A percentile compares a stretch with the other conserved stretches of the same genome.
These are phyloP conservation scores for Draba incana DNA, from an alignment of 345 rosid species.

Conservation along the genomic window DNA sequence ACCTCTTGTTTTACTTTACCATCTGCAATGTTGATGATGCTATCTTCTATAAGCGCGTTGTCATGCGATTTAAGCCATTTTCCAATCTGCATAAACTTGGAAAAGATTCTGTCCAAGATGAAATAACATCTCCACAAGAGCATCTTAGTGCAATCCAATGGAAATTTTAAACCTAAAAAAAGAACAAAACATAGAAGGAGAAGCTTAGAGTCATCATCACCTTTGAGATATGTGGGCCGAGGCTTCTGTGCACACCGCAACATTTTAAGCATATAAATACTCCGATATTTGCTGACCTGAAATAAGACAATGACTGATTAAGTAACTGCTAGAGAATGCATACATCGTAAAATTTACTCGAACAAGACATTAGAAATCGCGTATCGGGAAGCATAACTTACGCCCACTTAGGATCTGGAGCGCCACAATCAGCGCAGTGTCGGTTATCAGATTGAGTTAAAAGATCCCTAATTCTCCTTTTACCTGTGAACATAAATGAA, in stretches of 20 bases:
- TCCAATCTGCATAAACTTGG: conserved; percentile 75
- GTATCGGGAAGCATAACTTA: no score
- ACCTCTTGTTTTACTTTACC: conserved; percentile 90
- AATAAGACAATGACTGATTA: conserved; percentile 27
- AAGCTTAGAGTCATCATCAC: conserved; percentile 52
- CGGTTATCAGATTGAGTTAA: no score
- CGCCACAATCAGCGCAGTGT: no score
- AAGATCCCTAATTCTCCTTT: no score
- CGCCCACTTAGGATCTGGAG: no score
- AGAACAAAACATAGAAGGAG: background rate
- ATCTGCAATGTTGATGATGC: conserved; percentile 79
- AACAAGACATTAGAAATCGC: no score
- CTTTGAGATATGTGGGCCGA: conserved; percentile 95
- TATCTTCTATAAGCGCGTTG: conserved; percentile 87
- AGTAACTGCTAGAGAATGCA: no score
- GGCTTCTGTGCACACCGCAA: conserved; percentile 96
- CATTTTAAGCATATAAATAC: conserved; percentile 97
- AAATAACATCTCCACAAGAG: background rate
- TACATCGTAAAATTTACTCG: no score
- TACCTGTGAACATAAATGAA: no score
- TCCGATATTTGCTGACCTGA: conserved; percentile 97
- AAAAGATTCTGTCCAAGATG: conserved; percentile 8
- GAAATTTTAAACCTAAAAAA: background rate
- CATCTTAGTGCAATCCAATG: background rate
- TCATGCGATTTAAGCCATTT: conserved; percentile 89